Evolutionary conservation across 257 asterid species (phyloP).

Genomic region (Paraleonurus japonicus): DNA sequence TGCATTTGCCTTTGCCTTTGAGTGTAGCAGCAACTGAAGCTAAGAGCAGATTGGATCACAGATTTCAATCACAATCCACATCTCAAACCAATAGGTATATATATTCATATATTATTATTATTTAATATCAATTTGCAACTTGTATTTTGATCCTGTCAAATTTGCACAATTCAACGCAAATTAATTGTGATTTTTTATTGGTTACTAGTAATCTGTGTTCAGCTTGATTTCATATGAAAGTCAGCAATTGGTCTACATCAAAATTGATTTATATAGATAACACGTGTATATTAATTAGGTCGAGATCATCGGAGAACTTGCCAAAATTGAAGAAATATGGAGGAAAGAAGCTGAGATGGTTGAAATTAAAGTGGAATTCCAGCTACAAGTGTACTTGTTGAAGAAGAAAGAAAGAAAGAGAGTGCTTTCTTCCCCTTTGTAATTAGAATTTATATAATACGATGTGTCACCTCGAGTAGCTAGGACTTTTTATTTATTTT

Average conservation of each 20-base stretch:
- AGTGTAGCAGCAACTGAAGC: conserved; percentile 31
- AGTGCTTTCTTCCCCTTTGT: too few relatives aligned
- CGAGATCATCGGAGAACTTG: conserved; percentile 19
- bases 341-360: conserved; percentile 49
- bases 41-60: conserved; percentile 19
- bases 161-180: too few relatives aligned
- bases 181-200: too few relatives aligned
- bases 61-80: neutral
- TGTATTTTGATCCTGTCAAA: too few relatives aligned
- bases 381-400: neutral
- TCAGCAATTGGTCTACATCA: neutral
- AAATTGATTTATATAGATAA: too few relatives aligned
- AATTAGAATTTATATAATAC: too few relatives aligned
- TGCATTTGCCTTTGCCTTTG: neutral
- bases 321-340: conserved; percentile 37
- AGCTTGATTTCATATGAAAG: neutral
- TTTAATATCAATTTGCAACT: too few relatives aligned
- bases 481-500: too few relatives aligned
- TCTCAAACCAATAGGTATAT: neutral
- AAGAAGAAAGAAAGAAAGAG: too few relatives aligned
- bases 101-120: too few relatives aligned
- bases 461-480: too few relatives aligned
- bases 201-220: neutral
- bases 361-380: conserved; percentile 49
- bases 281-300: neutral